Percentiles rank a stretch among this genome's conserved stretches.
Conservation (phyloP, 1,284 basidiomycete genomes). For the Somion occarium region DNA sequence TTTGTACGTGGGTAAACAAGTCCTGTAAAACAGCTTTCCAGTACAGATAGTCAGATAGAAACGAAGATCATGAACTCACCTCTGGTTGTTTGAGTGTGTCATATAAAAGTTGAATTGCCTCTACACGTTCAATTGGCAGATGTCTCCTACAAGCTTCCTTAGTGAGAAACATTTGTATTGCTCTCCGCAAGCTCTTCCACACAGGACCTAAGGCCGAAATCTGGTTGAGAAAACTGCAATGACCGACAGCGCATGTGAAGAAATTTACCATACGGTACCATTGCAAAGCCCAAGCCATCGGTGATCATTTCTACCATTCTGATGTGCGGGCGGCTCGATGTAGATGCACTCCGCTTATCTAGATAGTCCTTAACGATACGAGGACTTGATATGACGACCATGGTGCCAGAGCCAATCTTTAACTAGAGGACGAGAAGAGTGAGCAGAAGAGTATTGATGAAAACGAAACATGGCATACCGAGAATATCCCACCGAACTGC, state of each 20-base stretch:
- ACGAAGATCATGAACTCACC: conserved; percentile 15
- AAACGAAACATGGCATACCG: background rate
- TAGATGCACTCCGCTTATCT: conserved; percentile 19
- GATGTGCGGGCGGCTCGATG: conserved; percentile 4
- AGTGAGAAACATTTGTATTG: conserved; percentile 25
- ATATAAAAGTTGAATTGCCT: conserved; percentile 30
- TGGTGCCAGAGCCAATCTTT: conserved; percentile 24
- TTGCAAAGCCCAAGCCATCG: conserved; percentile 1
- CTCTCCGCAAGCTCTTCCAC: conserved; percentile 30
- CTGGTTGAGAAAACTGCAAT: background rate
- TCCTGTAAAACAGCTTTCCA: conserved; percentile 11
- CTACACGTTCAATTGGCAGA: conserved; percentile 25
- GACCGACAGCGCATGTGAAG: background rate
- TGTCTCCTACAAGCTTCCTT: conserved; percentile 21
- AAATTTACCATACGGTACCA: conserved; percentile 17
- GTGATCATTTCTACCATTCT: background rate
- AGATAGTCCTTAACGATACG: conserved; percentile 21
- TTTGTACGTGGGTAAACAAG: conserved; percentile 24
- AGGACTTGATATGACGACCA: conserved; percentile 21
- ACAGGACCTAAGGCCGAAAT: conserved; percentile 13
- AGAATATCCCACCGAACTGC: conserved; percentile 4
- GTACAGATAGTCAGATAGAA: background rate
- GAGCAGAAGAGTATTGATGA: no score
- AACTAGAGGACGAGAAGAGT: conserved; percentile 13
- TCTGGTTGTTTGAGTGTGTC: conserved; percentile 27